Base-by-base conservation (phyloP, 129 eudicot species). In the Helianthus annuus region DNA sequence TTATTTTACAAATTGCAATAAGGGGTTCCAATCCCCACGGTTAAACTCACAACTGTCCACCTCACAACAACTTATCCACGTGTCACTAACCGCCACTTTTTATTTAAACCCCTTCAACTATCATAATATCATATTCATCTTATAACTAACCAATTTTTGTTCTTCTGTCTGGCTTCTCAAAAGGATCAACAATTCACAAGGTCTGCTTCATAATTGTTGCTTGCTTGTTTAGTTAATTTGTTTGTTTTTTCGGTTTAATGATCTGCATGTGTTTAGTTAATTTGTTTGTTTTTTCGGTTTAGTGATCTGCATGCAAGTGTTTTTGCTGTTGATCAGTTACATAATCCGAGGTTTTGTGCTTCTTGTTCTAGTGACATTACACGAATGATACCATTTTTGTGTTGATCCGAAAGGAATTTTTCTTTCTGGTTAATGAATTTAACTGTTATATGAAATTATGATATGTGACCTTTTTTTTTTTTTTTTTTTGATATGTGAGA, bases 41-140 rank as follows among this genome's bases (percentile, higher is more conserved):
- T 19, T 19, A 19, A 19, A 19, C 0, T 19, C 22, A 27, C 56
- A 56, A 56, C 79, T 61, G 48, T 45, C 27, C 60, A 27, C 80
- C 55, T 39, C 53, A 52, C 71, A 17, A 74, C 57, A 60, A 2
- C 77, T 40, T 45, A 36, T 56, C 66, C 80, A 76, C 80, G 80
- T 76, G 80, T 67, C 69, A 15, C 72, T 16, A 57, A 57, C 69
- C 74, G 59, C 73, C 80, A 68, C 16, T 57, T 67, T 67, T 68
- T 51, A 55, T 13, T 17, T 12, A 63, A 48, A 5, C 15, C n/a
- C 77, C 71, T 64, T 64, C 68, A 76, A 32, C 36, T 32, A 32
- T 32, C 36, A 27, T 27, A 27, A 27, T 1, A 27, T 27, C 32
- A 32, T 32, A 32, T 32, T 32, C 36, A 0, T 32, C 36, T 32